Evolutionary conservation across 192 early-diverging fungal genomes (phyloP), one percentile per base, ranked within the genome.

Genomic region (Coemansia sp.): DNA sequence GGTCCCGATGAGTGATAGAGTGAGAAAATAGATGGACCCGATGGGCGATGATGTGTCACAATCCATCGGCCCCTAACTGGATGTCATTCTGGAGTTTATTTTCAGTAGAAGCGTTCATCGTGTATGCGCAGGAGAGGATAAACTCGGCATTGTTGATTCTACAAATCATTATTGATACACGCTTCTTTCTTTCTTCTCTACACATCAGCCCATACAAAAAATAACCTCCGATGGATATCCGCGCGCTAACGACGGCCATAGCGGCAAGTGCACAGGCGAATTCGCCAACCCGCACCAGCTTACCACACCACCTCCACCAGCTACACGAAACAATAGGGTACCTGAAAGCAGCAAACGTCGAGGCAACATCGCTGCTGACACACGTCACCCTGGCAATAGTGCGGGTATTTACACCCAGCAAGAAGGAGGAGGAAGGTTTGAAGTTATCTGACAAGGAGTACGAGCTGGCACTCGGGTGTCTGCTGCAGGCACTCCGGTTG

Each of bases 361-460:
- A 71, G 37, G 64, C 75, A 13, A 59, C 55, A 14, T 67, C 70
- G 20, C 63, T 78, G 12, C 67, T 78, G 38, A 70, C 61, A 6
- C 67, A 74, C 40, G 54, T 73, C 0, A 74, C 76, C 11, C 64
- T 79, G 12, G 71, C 49, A 9, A 64, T 61, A 5, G 70, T 60
- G 2, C 63, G 64, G 0, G 43, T 79, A 20, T 51, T 79, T 9
- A 20, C 67, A 4, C 70, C 59, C 4, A 19, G 32, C 6, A 40
- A 22, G 7, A 16, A 22, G 0, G 16, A n/a, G 50, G 19, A 32
- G 4, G 32, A 25, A 8, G 5, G 9, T 0, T 43, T 55, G 12
- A 22, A 61, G 40, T 37, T 79, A 7, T 60, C 60, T 2, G 76
- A 79, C 37, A 60, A 68, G 41, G 76, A 79, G 60, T 63, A 68